Conservation (phyloP, 2,329 filamentous ascomycete genomes). For the Colletotrichum graminicola region DNA sequence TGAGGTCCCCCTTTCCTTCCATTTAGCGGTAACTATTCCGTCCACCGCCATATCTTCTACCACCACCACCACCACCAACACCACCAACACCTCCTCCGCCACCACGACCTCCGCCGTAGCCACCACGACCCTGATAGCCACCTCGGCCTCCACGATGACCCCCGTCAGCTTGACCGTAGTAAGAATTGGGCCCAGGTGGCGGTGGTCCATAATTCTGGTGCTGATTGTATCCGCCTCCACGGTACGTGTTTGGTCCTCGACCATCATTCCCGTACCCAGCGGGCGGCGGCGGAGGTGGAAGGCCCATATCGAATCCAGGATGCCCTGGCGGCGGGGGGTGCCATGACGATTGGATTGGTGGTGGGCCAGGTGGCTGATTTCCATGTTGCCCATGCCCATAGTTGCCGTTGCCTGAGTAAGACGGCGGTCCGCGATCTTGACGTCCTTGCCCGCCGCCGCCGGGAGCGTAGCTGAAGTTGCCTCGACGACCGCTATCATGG, state of each 20-base stretch:
- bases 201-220: slow-evolving; percentile 32
- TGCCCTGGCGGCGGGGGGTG: slow-evolving; percentile 60
- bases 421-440: slow-evolving; percentile 38
- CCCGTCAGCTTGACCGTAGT: slow-evolving; percentile 13
- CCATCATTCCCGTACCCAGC: slow-evolving; percentile 47
- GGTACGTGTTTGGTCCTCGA: slow-evolving; percentile 23
- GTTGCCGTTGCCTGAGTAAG: slow-evolving; percentile 35
- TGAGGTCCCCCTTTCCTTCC: neutral
- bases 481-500: slow-evolving; percentile 57
- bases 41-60: slow-evolving; percentile 23
- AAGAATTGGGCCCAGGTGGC: slow-evolving; percentile 12
- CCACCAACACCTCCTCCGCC: neutral
- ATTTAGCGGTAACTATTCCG: slow-evolving; percentile 28
- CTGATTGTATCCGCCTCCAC: slow-evolving; percentile 25
- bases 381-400: slow-evolving; percentile 39
- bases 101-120: slow-evolving; percentile 20
- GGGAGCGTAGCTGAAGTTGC: slow-evolving; percentile 66
- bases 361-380: slow-evolving; percentile 2
- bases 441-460: slow-evolving; percentile 42
- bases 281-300: slow-evolving; percentile 63
- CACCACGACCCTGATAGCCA: slow-evolving; percentile 28
- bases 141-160: slow-evolving; percentile 30
- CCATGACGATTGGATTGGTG: slow-evolving; percentile 49
- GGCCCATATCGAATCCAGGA: slow-evolving; percentile 56
- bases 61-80: slow-evolving; percentile 5